These are phyloP conservation scores for Botrytis byssoidea DNA, from an alignment of 2,329 filamentous ascomycete species.

Conservation along the genomic window DNA sequence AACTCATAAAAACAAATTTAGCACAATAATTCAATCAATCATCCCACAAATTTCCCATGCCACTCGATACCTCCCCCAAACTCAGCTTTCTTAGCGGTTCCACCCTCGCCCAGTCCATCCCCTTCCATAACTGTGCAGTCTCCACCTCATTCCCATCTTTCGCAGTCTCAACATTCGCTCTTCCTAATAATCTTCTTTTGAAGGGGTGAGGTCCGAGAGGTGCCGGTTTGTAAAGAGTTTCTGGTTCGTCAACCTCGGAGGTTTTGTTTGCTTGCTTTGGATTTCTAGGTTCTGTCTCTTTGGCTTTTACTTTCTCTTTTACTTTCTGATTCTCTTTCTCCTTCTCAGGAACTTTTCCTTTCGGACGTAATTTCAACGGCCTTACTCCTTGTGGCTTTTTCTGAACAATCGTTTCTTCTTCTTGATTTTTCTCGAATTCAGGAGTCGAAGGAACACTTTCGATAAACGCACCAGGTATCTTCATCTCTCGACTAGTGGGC, in stretches of 20 bases:
- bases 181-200: constrained; percentile 1
- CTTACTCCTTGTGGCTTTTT: neutral
- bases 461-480: constrained; percentile 26
- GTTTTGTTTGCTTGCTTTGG: neutral
- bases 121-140: constrained; percentile 8
- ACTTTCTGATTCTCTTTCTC: neutral
- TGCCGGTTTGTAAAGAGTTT: neutral
- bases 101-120: constrained; percentile 3
- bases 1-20: too few relatives aligned
- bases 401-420: constrained; percentile 22
- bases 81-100: constrained; percentile 28
- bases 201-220: constrained; percentile 11
- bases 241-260: neutral
- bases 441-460: constrained; percentile 22
- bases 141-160: neutral
- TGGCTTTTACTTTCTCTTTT: neutral
- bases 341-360: neutral
- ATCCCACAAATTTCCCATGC: constrained; percentile 28
- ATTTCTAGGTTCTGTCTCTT: neutral
- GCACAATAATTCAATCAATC: constrained; percentile 1
- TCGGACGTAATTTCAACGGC: neutral
- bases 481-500: constrained; percentile 23
- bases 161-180: neutral
- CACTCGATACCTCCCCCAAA: constrained; percentile 29
- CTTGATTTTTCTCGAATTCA: constrained; percentile 23